Evolutionary conservation across 179 eudicot genomes (phyloP), one percentile per base, ranked within the genome.

Genomic region (Corrigiola litoralis): DNA sequence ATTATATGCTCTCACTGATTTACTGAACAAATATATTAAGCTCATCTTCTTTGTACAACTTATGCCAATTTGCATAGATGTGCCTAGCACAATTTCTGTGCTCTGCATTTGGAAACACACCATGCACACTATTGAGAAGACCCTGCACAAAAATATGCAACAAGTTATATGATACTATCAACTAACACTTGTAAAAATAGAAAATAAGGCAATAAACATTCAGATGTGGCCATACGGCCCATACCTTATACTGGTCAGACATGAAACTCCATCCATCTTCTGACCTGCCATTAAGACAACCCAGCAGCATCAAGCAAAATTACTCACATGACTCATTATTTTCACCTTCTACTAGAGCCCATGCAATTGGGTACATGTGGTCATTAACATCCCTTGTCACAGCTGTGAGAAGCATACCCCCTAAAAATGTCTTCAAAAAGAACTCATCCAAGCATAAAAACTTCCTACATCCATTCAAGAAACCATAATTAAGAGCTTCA

Each of bases 381-480:
- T 49, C 54, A 49, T 49, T 49, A 4, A 32, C 25, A 57, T 57
- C 61, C n/a, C 61, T 57, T 4, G 27, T 45, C 3, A 57, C 61
- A 5, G 45, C 45, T 2, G 21, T 45, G 20, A 57, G 7, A 8
- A 57, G 4, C 61, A 36, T 57, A 14, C 44, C 61, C 14, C 61
- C 61, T 2, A 57, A 27, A 18, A 57, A 57, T 36, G 61, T 57
- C 28, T 57, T 57, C 8, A 34, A 4, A 8, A 57, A 57, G 7
- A 13, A 57, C 2, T 2, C 52, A 23, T 47, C 52, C 1, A 47
- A 12, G 23, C 52, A 47, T 18, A 47, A 7, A 2, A 57, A 44
- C 42, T 5, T 57, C 7, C 45, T 57, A 34, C 61, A 57, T 5
- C 44, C 45, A 2, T 17, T 20, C 10, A 57, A 57, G 13, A 37